Evolutionary conservation across 2,329 filamentous ascomycete species (phyloP), one percentile per base, ranked within the genome.

Genomic region (Diaporthe destruens): DNA sequence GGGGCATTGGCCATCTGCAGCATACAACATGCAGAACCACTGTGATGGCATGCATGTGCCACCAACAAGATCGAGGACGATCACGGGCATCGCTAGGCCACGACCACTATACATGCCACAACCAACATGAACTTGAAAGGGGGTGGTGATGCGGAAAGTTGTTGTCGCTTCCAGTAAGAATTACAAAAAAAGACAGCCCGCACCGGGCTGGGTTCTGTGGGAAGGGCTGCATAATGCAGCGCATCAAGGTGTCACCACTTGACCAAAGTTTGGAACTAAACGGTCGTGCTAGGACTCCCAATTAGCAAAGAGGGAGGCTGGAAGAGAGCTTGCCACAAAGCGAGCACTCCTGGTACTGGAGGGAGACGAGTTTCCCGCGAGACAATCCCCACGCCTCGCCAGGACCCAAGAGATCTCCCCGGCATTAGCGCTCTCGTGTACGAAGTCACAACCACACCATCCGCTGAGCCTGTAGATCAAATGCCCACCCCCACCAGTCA

Each of bases 351-450:
- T n/a, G n/a, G n/a, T n/a, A n/a, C n/a, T n/a, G n/a, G n/a, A n/a
- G 20, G n/a, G 29, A 65, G 44, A 65, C 59, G 42, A 65, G 59
- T 44, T 51, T 69, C 44, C 53, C 67, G 54, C 53, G 54, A 69
- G 42, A 29, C 44, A 56, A 51, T 59, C 44, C 67, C 55, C 55
- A 57, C 42, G 55, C 54, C 54, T 29, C 36, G 67, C 55, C 39
- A 42, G 53, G 44, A 44, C 25, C 56, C 55, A 61, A 32, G 53
- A 69, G 53, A 34, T 70, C 53, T 55, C 67, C 25, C 67, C 67
- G 67, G 67, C 67, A 70, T 70, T 70, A 70, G 67, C 67, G 67
- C 55, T 51, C 54, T 53, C 67, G 67, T 53, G 67, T 70, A 70
- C 67, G 67, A 70, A 70, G 44, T 20, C 67, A 69, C 67, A 36